phyloP scores from a whole-genome alignment of 208 protist genomes.

The Leishmania arabica region DNA sequence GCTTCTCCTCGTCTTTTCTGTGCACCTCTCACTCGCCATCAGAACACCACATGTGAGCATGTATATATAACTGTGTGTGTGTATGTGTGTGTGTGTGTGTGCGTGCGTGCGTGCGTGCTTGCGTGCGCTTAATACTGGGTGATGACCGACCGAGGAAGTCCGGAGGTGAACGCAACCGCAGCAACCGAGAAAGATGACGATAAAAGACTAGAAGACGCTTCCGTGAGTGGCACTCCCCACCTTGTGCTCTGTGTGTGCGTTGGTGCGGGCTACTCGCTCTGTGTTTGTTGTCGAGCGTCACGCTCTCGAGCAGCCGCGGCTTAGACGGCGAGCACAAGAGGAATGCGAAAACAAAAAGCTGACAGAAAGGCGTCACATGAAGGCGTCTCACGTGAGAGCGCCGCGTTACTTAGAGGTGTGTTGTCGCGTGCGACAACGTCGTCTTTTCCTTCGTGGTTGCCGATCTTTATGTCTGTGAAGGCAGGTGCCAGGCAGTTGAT shows the following conservation, averaged over 20 bases:
- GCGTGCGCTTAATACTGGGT: neutral
- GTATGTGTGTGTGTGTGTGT: neutral
- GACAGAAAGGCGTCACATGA: neutral
- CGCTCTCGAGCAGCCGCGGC: neutral
- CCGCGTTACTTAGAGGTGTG: too few relatives aligned
- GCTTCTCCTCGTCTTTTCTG: neutral
- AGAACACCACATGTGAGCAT: neutral
- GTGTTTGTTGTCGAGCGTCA: neutral
- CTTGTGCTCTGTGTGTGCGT: neutral
- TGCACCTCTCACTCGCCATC: neutral
- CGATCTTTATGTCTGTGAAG: neutral
- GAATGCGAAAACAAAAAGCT: neutral
- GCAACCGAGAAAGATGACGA: neutral
- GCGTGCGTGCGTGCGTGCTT: too few relatives aligned
- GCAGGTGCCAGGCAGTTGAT: neutral
- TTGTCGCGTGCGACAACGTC: neutral
- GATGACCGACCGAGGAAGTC: neutral
- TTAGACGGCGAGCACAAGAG: neutral
- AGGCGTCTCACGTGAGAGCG: neutral
- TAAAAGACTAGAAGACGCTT: neutral
- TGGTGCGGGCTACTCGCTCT: neutral
- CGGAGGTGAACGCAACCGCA: neutral
- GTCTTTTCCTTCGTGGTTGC: neutral
- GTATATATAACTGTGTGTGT: slow-evolving; percentile 9
- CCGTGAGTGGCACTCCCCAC: neutral